Percentiles rank a stretch among this genome's conserved stretches.
Conservation (phyloP, 176 grass and related monocot genomes). For the Carex kokanica region DNA sequence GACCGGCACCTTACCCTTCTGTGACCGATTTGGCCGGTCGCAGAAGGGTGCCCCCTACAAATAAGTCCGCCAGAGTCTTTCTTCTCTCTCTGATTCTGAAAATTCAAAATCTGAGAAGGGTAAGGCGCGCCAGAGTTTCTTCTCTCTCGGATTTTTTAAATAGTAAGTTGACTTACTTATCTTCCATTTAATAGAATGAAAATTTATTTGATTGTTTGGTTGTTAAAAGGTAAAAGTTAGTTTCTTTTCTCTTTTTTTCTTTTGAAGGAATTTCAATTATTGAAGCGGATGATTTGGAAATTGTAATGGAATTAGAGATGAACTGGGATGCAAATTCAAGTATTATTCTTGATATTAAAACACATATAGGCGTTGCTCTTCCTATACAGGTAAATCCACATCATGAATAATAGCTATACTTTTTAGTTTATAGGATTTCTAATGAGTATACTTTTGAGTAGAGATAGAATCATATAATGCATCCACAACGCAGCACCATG, state of each 20-base stretch:
- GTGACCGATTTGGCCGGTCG: no score
- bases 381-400: constrained; percentile 68
- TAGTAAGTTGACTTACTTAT: constrained; percentile 11
- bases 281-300: constrained; percentile 67
- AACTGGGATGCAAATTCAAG: constrained; percentile 97
- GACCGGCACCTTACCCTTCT: no score
- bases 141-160: no score
- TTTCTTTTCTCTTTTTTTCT: constrained; percentile 3
- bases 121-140: no score
- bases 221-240: neutral
- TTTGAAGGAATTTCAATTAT: constrained; percentile 79
- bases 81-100: no score
- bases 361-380: constrained; percentile 76
- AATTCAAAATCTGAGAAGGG: no score
- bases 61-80: no score
- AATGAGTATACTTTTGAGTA: no score
- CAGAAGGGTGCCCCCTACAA: no score
- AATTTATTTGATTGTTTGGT: constrained; percentile 11
- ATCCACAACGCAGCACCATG: no score
- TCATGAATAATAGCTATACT: neutral
- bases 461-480: no score
- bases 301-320: constrained; percentile 89
- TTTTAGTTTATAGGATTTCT: neutral
- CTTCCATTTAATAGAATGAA: neutral
- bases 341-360: constrained; percentile 90